Conservation (phyloP, 257 asterid species). For the Echites panduratus region DNA sequence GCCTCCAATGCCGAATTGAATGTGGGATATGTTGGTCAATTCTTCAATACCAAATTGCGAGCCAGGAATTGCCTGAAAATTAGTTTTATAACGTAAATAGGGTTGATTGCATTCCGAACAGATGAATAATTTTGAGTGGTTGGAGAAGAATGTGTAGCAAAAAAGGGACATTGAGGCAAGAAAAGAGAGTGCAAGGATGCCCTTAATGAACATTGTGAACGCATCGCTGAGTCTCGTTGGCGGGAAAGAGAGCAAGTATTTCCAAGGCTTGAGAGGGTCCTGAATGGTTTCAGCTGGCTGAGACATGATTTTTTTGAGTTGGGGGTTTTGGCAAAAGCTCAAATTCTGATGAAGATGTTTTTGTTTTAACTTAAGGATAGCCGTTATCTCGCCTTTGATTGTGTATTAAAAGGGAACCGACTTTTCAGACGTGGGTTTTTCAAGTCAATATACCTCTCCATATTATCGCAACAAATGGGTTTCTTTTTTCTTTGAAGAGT, state of each 20-base stretch:
- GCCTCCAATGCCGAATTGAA: conserved; percentile 80
- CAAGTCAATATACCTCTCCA: background rate
- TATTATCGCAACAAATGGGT: background rate
- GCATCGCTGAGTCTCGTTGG: conserved; percentile 12
- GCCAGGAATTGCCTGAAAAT: background rate
- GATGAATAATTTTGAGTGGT: conserved; percentile 11
- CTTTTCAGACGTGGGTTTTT: background rate
- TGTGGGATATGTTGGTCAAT: conserved; percentile 39
- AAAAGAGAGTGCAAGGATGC: conserved; percentile 31
- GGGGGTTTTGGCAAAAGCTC: background rate
- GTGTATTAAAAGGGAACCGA: background rate
- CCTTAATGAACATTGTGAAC: conserved; percentile 36
- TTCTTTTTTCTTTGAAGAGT: background rate
- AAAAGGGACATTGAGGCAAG: conserved; percentile 32
- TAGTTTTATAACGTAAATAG: background rate
- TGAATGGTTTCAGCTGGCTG: conserved; percentile 14
- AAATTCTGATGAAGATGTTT: background rate
- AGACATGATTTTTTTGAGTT: conserved; percentile 21
- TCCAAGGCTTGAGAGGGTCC: conserved; percentile 29
- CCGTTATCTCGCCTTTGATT: conserved; percentile 12
- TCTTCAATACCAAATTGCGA: background rate
- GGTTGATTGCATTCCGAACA: conserved; percentile 26
- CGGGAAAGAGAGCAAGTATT: conserved; percentile 5
- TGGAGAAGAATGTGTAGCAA: conserved; percentile 39
- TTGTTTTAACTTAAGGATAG: background rate